These are phyloP conservation scores for Terfezia boudieri DNA, from an alignment of 495 filamentous ascomycete species.

Conservation along the genomic window DNA sequence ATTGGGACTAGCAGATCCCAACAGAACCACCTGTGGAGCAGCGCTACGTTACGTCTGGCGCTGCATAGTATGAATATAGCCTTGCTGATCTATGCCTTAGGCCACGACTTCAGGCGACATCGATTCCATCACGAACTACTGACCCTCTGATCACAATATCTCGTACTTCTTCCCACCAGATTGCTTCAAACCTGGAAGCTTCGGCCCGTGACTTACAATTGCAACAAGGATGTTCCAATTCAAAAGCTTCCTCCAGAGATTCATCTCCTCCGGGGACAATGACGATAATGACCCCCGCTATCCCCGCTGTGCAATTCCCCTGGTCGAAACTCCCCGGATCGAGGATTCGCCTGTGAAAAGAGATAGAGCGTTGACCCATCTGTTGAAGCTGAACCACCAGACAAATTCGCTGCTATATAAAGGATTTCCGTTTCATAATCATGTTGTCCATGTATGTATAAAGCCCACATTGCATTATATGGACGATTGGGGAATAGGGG, in stretches of 20 bases:
- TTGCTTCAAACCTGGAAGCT: not conserved
- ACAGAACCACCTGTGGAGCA: no score
- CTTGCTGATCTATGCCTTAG: no score
- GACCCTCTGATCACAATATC: no score
- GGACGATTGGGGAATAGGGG: not conserved
- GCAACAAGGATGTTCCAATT: slow-evolving; percentile 1
- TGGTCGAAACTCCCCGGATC: slow-evolving; percentile 51
- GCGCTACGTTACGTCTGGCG: no score
- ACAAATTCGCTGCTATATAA: slow-evolving; percentile 71
- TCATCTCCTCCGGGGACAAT: not conserved
- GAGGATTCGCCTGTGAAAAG: slow-evolving; percentile 60
- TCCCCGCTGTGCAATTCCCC: slow-evolving; percentile 34
- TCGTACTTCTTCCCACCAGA: no score
- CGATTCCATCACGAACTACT: no score
- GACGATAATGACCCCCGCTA: not conserved
- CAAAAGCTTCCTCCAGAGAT: slow-evolving; percentile 5
- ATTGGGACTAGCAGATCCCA: no score
- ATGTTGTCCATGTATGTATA: slow-evolving; percentile 49
- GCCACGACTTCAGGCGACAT: no score
- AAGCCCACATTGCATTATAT: not conserved
- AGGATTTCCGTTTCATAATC: slow-evolving; percentile 54
- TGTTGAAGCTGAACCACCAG: slow-evolving; percentile 74
- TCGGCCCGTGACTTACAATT: not conserved
- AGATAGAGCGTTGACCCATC: slow-evolving; percentile 64
- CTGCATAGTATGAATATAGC: no score